Evolutionary conservation across 140 eudicot genomes (phyloP).

Genomic region (Oenanthe javanica): DNA sequence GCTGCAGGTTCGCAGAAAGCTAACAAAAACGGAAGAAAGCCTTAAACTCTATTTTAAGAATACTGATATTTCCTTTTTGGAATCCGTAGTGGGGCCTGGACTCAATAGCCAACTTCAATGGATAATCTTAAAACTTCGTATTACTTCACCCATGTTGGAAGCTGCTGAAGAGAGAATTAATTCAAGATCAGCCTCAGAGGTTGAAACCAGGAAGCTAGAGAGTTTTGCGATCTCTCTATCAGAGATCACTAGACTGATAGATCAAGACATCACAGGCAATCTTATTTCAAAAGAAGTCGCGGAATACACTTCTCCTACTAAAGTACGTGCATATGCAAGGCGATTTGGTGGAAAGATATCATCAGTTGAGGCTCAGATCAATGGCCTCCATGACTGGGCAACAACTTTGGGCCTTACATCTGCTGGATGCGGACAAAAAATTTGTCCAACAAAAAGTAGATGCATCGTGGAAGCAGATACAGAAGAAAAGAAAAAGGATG

Average conservation of each 20-base stretch:
- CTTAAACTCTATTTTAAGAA: background rate
- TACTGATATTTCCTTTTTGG: background rate
- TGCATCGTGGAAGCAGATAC: background rate
- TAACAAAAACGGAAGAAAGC: background rate
- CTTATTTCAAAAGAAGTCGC: background rate
- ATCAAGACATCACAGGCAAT: background rate
- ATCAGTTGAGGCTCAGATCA: constrained; percentile 1
- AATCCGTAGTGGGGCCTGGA: background rate
- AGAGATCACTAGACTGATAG: background rate
- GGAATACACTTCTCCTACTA: background rate
- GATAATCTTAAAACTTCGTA: background rate
- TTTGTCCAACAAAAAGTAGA: background rate
- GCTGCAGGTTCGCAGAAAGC: background rate
- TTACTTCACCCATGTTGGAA: background rate
- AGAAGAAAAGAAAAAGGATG: background rate
- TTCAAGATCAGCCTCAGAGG: background rate
- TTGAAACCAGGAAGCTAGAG: background rate
- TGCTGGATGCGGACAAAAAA: background rate
- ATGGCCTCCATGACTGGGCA: constrained; percentile 10
- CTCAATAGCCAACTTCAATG: background rate
- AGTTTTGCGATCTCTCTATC: background rate
- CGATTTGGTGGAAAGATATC: background rate
- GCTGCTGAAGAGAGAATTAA: background rate
- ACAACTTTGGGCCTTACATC: constrained; percentile 1
- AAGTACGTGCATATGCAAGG: background rate